Evolutionary conservation across 2,329 filamentous ascomycete genomes (phyloP).

Genomic region (Chaetomium sp.): DNA sequence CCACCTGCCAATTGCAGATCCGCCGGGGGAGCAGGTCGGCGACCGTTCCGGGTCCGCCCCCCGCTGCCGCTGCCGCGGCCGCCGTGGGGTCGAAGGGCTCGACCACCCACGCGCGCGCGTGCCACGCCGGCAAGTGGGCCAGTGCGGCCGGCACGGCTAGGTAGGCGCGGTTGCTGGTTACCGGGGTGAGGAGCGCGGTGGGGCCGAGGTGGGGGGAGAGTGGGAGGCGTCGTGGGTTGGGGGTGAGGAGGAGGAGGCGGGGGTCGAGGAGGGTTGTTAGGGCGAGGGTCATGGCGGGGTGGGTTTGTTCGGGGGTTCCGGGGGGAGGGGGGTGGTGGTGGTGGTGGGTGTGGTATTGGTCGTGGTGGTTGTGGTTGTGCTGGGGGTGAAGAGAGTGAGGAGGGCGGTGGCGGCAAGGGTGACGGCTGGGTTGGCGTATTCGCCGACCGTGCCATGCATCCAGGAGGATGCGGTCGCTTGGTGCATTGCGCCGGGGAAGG

Average conservation of each 20-base stretch:
- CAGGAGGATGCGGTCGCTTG: background rate
- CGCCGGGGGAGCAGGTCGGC: conserved; percentile 18
- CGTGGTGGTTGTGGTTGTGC: background rate
- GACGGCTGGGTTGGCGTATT: background rate
- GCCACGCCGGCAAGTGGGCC: conserved; percentile 25
- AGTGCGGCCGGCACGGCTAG: conserved; percentile 29
- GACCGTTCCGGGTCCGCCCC: conserved; percentile 14
- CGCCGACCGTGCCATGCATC: conserved; percentile 1
- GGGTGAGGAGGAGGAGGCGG: conserved; percentile 22
- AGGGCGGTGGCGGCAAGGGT: background rate
- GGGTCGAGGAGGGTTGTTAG: conserved; percentile 27
- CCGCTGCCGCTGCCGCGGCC: too few species aligned
- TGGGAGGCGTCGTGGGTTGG: conserved; percentile 27
- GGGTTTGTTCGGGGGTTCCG: background rate
- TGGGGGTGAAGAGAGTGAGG: conserved; percentile 10
- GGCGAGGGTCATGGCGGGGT: background rate
- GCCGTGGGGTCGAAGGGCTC: conserved; percentile 32
- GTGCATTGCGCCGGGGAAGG: conserved; percentile 23
- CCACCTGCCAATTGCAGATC: too few species aligned
- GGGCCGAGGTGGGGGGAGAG: conserved; percentile 4
- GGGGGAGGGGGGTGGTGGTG: background rate
- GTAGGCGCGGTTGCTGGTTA: conserved; percentile 27
- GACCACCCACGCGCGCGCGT: conserved; percentile 31
- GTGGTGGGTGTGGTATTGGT: background rate
- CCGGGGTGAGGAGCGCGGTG: conserved; percentile 14